Conservation (phyloP, 164 flowering plant species). For the Warburgia ugandensis region DNA sequence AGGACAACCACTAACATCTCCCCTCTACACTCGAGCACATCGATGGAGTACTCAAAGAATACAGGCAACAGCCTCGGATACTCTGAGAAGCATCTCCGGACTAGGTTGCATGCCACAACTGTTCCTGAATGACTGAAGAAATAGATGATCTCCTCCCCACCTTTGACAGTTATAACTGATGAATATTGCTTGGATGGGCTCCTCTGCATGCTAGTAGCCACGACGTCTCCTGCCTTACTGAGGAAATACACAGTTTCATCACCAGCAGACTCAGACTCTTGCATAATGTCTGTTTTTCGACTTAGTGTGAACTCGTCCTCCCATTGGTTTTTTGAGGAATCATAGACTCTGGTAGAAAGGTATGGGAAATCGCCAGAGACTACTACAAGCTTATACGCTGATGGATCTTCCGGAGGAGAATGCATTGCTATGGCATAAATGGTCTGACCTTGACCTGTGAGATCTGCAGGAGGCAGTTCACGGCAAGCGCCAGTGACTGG, state of each 20-base stretch:
- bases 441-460: conserved; percentile 6
- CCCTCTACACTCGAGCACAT: conserved; percentile 51
- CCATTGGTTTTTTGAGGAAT: conserved; percentile 33
- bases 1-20: conserved; percentile 45
- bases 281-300: conserved; percentile 1
- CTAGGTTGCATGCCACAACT: conserved; percentile 42
- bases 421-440: conserved; percentile 57
- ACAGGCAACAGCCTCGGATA: conserved; percentile 56
- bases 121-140: conserved; percentile 58
- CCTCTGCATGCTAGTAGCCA: conserved; percentile 50
- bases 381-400: conserved; percentile 38
- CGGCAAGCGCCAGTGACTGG: conserved; percentile 42
- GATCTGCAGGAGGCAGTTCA: conserved; percentile 24
- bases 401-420: conserved; percentile 12
- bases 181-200: conserved; percentile 70
- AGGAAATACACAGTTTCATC: conserved; percentile 48
- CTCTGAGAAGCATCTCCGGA: conserved; percentile 31
- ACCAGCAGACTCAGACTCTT: conserved; percentile 17
- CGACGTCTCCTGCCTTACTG: conserved; percentile 57
- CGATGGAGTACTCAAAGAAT: conserved; percentile 58
- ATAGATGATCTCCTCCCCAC: conserved; percentile 37
- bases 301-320: conserved; percentile 19
- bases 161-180: conserved; percentile 31
- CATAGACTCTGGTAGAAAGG: conserved; percentile 31
- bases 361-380: conserved; percentile 43